phyloP scores from a whole-genome alignment of 208 protist genomes.

The Acanthamoeba royreba region DNA sequence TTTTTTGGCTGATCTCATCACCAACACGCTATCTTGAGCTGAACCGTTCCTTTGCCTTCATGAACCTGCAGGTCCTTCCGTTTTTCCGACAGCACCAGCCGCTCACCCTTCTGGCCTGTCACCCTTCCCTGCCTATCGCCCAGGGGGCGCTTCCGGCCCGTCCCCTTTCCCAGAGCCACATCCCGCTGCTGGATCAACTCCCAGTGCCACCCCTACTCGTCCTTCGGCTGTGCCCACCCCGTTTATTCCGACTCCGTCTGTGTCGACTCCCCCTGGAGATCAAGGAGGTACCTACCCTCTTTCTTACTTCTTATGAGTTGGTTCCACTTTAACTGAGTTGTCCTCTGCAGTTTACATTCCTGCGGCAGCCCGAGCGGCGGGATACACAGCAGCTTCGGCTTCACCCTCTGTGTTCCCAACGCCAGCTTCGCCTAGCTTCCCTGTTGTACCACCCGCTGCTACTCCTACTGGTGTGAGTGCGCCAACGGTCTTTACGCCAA shows the following conservation, averaged over 20 bases:
- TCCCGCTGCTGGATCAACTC: background rate
- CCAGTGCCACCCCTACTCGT: background rate
- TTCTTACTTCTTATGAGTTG: background rate
- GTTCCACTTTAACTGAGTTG: background rate
- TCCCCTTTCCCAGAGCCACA: background rate
- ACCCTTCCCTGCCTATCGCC: background rate
- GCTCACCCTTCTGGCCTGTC: background rate
- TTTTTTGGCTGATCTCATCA: too few species aligned
- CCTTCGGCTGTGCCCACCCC: background rate
- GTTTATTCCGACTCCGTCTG: background rate
- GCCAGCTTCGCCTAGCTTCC: background rate
- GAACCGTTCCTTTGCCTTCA: too few species aligned
- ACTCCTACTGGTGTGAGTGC: background rate
- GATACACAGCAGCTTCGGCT: background rate
- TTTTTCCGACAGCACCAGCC: background rate
- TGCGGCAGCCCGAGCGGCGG: background rate
- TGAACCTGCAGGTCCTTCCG: too few species aligned
- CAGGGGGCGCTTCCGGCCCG: too few species aligned
- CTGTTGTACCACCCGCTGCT: too few species aligned
- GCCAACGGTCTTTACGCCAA: too few species aligned
- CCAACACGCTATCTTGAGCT: too few species aligned
- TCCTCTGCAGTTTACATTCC: background rate
- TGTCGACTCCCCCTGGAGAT: background rate
- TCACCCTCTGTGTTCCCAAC: background rate
- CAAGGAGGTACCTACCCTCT: background rate